Evolutionary conservation across 1,284 basidiomycete genomes (phyloP).

Genomic region (Apiotrichum veenhuisii): DNA sequence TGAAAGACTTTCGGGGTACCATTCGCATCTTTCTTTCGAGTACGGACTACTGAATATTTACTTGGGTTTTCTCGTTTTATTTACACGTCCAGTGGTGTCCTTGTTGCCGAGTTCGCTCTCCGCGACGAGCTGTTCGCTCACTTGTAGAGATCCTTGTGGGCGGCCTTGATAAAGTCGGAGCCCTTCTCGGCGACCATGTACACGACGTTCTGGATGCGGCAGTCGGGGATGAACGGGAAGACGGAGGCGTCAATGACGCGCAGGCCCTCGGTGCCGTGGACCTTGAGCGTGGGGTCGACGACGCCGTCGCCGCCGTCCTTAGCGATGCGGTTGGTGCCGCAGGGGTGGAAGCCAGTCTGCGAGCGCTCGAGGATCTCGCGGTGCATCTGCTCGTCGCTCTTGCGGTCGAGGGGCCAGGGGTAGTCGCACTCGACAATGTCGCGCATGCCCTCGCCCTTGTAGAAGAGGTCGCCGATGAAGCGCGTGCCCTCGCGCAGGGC

Average conservation of each 20-base stretch:
- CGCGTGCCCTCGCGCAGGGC: slow-evolving; percentile 20
- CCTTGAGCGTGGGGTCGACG: slow-evolving; percentile 60
- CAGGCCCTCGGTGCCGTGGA: slow-evolving; percentile 59
- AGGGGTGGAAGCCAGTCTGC: slow-evolving; percentile 57
- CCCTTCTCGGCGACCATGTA: slow-evolving; percentile 70
- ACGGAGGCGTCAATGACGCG: slow-evolving; percentile 51
- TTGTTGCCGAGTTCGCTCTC: background rate
- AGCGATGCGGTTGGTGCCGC: slow-evolving; percentile 62
- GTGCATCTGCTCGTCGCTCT: slow-evolving; percentile 22
- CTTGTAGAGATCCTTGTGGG: slow-evolving; percentile 14
- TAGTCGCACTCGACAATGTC: slow-evolving; percentile 25
- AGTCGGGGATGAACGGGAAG: slow-evolving; percentile 51
- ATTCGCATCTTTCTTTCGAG: too few relatives aligned
- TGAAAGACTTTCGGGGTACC: too few relatives aligned
- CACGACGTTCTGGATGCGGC: slow-evolving; percentile 36
- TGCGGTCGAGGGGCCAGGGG: slow-evolving; percentile 17
- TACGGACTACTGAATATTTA: background rate
- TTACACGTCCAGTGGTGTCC: background rate
- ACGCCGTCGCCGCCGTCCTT: slow-evolving; percentile 61
- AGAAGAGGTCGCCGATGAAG: slow-evolving; percentile 16
- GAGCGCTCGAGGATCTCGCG: slow-evolving; percentile 42
- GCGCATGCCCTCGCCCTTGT: slow-evolving; percentile 31
- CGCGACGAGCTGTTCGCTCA: background rate
- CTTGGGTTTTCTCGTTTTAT: background rate
- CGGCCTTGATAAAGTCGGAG: slow-evolving; percentile 57